phyloP scores from a whole-genome alignment of 176 grass and related monocot species.

The Carex scoparia region DNA sequence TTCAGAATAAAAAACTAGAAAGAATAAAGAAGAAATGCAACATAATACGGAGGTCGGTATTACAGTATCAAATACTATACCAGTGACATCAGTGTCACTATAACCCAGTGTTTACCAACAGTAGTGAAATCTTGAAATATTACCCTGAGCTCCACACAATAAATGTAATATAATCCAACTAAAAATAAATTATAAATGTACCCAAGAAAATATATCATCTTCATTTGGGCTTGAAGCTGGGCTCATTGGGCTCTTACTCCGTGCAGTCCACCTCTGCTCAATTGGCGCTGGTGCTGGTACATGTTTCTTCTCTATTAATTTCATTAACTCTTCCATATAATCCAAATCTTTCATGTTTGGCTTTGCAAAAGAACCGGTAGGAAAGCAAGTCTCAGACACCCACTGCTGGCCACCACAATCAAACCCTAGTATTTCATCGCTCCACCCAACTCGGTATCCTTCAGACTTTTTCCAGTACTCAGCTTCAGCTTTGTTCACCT shows the following conservation, averaged over 20 bases:
- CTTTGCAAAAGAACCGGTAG: constrained; percentile 61
- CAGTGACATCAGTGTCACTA: neutral
- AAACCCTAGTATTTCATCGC: constrained; percentile 94
- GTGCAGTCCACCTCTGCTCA: constrained; percentile 82
- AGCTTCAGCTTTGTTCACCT: constrained; percentile 85
- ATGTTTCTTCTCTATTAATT: constrained; percentile 69
- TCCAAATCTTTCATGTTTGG: constrained; percentile 89
- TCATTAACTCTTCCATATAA: constrained; percentile 59
- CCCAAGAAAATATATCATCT: constrained; percentile 93
- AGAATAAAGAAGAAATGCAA: neutral
- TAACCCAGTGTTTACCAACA: neutral
- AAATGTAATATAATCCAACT: constrained; percentile 2
- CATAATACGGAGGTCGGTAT: neutral
- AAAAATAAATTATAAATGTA: constrained; percentile 31
- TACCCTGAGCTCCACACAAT: neutral
- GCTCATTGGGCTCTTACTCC: constrained; percentile 72
- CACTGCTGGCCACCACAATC: constrained; percentile 97
- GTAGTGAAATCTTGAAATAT: neutral
- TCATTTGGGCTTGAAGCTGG: constrained; percentile 62
- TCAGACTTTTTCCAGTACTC: constrained; percentile 96
- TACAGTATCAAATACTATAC: neutral
- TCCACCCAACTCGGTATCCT: constrained; percentile 89
- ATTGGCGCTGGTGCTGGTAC: constrained; percentile 81
- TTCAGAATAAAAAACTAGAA: neutral
- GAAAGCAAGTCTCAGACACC: constrained; percentile 87